Percentiles rank a stretch among this genome's conserved stretches.
Conservation (phyloP, 306 rosid genomes). For the Benincasa hispida region DNA sequence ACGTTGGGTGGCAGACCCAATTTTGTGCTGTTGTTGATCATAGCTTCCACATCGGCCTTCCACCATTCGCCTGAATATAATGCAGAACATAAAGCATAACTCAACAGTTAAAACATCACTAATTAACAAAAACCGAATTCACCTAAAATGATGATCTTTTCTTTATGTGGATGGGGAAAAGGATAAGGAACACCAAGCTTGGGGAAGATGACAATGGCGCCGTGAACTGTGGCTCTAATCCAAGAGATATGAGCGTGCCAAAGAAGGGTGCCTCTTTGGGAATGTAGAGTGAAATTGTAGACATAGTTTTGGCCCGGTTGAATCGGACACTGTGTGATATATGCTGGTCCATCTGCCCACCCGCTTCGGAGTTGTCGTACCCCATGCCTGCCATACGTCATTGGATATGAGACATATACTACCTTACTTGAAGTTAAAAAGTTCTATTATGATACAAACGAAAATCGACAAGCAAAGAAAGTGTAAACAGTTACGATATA, state of each 20-base stretch:
- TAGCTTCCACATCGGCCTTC: constrained; percentile 68
- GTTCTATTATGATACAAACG: too few relatives aligned
- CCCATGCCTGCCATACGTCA: constrained; percentile 36
- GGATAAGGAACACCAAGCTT: constrained; percentile 53
- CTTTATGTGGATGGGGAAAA: constrained; percentile 45
- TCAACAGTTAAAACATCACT: too few relatives aligned
- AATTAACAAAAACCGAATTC: neutral
- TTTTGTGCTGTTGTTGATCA: constrained; percentile 28
- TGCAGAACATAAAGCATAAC: neutral
- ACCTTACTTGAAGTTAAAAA: too few relatives aligned
- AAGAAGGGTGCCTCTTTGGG: constrained; percentile 75
- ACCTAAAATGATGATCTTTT: constrained; percentile 47
- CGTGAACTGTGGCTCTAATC: constrained; percentile 62
- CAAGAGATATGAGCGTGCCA: constrained; percentile 81
- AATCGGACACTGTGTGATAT: constrained; percentile 66
- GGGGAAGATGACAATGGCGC: constrained; percentile 58
- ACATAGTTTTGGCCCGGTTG: constrained; percentile 43
- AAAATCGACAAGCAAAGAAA: too few relatives aligned
- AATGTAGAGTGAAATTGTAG: constrained; percentile 51
- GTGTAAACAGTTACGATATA: too few relatives aligned
- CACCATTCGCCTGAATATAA: constrained; percentile 51
- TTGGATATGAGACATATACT: too few relatives aligned
- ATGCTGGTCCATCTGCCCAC: constrained; percentile 82
- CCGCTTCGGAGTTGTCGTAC: constrained; percentile 38
- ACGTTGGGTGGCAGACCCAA: constrained; percentile 53